Conservation (phyloP, 2,329 filamentous ascomycete genomes). For the Penicillium sp. region DNA sequence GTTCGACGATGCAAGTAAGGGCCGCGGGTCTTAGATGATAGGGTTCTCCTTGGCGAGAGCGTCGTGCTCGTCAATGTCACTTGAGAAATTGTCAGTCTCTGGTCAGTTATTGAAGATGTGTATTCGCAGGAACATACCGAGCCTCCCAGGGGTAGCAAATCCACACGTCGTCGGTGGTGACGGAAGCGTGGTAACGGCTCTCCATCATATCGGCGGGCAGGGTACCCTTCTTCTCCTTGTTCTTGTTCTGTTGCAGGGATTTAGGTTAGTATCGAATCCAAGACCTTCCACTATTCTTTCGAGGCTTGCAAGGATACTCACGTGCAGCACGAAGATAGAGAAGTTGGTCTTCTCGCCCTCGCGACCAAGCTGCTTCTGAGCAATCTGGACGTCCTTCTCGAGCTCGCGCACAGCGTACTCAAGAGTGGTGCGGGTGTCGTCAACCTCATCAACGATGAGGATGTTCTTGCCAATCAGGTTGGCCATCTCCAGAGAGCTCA, state of each 20-base stretch:
- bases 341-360: conserved; percentile 78
- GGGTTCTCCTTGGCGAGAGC: conserved; percentile 56
- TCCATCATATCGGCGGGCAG: conserved; percentile 77
- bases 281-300: too few relatives aligned
- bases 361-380: conserved; percentile 70
- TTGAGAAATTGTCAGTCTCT: conserved; percentile 38
- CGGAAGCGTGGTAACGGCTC: conserved; percentile 76
- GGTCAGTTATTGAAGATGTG: not conserved
- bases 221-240: conserved; percentile 90
- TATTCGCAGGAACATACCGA: conserved; percentile 49
- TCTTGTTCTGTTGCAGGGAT: conserved; percentile 71
- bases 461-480: conserved; percentile 90
- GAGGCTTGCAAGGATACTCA: conserved; percentile 46
- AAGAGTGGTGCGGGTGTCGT: conserved; percentile 90
- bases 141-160: conserved; percentile 99
- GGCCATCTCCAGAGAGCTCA: conserved; percentile 80
- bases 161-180: conserved; percentile 92
- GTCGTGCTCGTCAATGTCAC: conserved; percentile 92
- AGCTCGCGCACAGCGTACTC: conserved; percentile 93
- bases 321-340: conserved; percentile 92
- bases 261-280: conserved; percentile 7
- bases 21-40: conserved; percentile 24
- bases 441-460: conserved; percentile 91
- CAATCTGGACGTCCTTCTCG: conserved; percentile 87
- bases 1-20: conserved; percentile 14